Evolutionary conservation across 345 rosid species (phyloP), one percentile per base, ranked within the genome.

Genomic region (Sonneratia alba): DNA sequence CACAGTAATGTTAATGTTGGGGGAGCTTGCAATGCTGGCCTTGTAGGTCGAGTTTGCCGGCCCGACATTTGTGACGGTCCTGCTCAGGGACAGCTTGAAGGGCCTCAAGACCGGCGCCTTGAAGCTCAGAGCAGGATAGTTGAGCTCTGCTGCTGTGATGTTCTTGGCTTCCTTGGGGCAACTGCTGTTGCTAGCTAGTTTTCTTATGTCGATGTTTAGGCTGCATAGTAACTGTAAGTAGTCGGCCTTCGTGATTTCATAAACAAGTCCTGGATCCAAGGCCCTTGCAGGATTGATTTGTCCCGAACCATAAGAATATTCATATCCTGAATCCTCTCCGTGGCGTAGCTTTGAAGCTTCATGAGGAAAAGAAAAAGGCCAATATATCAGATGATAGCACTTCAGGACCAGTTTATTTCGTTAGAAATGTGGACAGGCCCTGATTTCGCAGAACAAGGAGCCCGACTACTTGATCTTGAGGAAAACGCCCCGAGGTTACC

Each of bases 301-400:
- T 16, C 72, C 72, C 1, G 72, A 70, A 21, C 72, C 72, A 18
- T 70, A 70, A 56, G 56, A 21, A 34, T 43, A 70, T 51, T 70
- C 72, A 5, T 18, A 87, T 34, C 15, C 11, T 11, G 86, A 87
- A 0, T 86, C 79, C 11, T 8, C n/a, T 34, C 22, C 42, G 16
- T 36, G 43, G n/a, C 21, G 10, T 7, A 65, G 36, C 22, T 36
- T 38, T 1, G 42, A 34, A 65, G 68, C 68, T 65, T 18, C 43
- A 65, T 22, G 24, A 15, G 36, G 36, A 22, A 22, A 6, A 22
- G 32, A 27, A 27, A 27, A 59, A 36, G 18, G 65, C 27, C 9
- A 34, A 21, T 3, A 27, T 14, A 3, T 13, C 2, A 65, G 11
- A 59, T 22, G 2, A 3, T 5, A 2, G n/a, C 22, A 47, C 51